These are phyloP conservation scores for Smithsoniella earleae DNA, from an alignment of 163 green algal species.

Conservation along the genomic window DNA sequence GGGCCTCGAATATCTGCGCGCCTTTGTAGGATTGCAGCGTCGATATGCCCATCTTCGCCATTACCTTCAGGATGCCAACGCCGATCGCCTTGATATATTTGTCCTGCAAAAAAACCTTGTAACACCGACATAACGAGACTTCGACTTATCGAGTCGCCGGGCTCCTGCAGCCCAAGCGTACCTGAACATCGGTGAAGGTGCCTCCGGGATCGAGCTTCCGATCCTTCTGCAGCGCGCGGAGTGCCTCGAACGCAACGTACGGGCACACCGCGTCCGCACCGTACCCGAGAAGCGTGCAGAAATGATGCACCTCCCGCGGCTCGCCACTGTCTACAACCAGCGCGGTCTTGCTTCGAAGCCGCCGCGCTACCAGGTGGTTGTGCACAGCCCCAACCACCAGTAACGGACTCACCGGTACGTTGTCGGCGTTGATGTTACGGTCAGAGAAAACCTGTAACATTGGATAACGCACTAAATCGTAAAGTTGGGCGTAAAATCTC, in stretches of 20 bases:
- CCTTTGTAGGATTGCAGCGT: conserved; percentile 87
- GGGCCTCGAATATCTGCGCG: conserved; percentile 91
- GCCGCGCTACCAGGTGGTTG: conserved; percentile 68
- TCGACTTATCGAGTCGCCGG: not conserved
- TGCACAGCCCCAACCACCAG: conserved; percentile 81
- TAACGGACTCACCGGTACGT: conserved; percentile 65
- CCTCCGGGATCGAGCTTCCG: conserved; percentile 39
- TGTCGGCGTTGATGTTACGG: conserved; percentile 44
- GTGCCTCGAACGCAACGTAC: conserved; percentile 82
- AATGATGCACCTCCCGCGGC: conserved; percentile 78
- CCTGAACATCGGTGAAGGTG: not conserved
- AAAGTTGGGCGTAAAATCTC: no score
- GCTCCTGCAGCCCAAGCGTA: not conserved
- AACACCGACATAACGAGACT: not conserved
- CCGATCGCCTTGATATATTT: conserved; percentile 76
- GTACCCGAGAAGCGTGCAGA: conserved; percentile 85
- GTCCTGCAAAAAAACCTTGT: conserved; percentile 28
- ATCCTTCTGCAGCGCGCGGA: conserved; percentile 64
- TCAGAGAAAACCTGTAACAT: conserved; percentile 35
- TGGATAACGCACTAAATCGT: no score
- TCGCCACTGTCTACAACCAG: conserved; percentile 82
- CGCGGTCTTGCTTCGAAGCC: conserved; percentile 33
- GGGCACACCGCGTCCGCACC: conserved; percentile 87
- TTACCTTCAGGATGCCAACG: conserved; percentile 79
- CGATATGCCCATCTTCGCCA: conserved; percentile 94